Evolutionary conservation across 768 basidiomycete species (phyloP).

Genomic region (Suillus alpinus): DNA sequence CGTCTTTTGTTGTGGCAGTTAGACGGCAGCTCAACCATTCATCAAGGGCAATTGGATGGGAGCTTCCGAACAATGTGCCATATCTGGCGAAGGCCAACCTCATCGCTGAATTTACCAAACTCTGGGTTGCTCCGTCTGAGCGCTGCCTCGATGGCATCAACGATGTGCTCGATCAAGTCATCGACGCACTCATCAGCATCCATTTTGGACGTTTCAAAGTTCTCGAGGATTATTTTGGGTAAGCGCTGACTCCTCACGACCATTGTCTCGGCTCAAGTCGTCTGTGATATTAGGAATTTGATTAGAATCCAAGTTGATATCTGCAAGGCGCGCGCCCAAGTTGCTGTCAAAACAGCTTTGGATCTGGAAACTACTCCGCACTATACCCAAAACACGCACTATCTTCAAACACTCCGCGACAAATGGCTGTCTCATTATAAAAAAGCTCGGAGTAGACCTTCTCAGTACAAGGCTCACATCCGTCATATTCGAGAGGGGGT

Average conservation of each 20-base stretch:
- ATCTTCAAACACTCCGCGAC: slow-evolving; percentile 17
- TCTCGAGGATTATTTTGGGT: slow-evolving; percentile 37
- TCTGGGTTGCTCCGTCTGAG: slow-evolving; percentile 36
- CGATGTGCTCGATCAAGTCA: slow-evolving; percentile 27
- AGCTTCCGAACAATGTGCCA: slow-evolving; percentile 40
- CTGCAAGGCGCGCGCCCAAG: slow-evolving; percentile 20
- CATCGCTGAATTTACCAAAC: slow-evolving; percentile 30
- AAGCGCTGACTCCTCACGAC: slow-evolving; percentile 7
- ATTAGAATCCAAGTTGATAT: slow-evolving; percentile 27
- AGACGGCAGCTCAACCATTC: not conserved
- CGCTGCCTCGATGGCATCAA: slow-evolving; percentile 33
- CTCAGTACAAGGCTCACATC: not conserved
- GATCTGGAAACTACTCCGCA: slow-evolving; percentile 36
- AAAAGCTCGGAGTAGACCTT: slow-evolving; percentile 4
- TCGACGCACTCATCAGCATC: slow-evolving; percentile 24
- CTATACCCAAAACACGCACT: slow-evolving; percentile 36
- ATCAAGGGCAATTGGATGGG: slow-evolving; percentile 39
- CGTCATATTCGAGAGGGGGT: slow-evolving; percentile 51
- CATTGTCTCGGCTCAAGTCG: not conserved
- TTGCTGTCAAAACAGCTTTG: slow-evolving; percentile 33
- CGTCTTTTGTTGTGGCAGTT: not conserved
- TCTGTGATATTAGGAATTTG: slow-evolving; percentile 20
- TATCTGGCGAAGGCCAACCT: slow-evolving; percentile 37
- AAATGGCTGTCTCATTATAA: slow-evolving; percentile 27
- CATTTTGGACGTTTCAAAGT: slow-evolving; percentile 41